Evolutionary conservation across 495 filamentous ascomycete species (phyloP), one percentile per base, ranked within the genome.

Genomic region (Aspergillus carlsbadensis): DNA sequence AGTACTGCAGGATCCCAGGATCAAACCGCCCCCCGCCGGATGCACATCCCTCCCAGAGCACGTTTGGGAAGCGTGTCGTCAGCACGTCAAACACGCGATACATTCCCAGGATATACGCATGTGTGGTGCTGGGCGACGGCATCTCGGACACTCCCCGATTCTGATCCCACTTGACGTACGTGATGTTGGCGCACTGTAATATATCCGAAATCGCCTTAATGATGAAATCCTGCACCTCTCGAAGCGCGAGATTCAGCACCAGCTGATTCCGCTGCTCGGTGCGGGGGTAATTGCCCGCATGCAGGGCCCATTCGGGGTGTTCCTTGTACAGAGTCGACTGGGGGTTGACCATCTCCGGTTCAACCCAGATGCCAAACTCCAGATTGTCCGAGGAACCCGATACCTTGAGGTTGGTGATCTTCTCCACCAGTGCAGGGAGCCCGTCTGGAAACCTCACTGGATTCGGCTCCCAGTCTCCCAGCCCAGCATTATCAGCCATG

Each of bases 111-210:
- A 83, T 81, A 64, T 84, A 81, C 18, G 63, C 67, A 54, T 84
- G 75, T 56, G 74, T 65, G 3, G 66, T 71, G n/a, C 71, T 64
- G 0, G 80, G 79, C 0, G 73, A 77, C 18, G 78, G 59, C 34
- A 70, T 68, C 62, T 84, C 79, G 50, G 81, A 72, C 29, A 81
- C 78, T 1, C 75, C 78, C 7, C 81, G 67, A 59, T 84, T 84
- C 64, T 82, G 79, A 33, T 84, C 81, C 81, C 80, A 84, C 51
- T 84, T 84, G 51, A 84, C 70, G 50, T 83, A 84, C 22, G 58
- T 41, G 43, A 84, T 82, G 22, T 75, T 58, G 0, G 77, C 77
- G 11, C 71, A 75, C 52, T 72, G 62, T 18, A 84, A 70, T 10
- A 84, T 60, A 31, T 66, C 61, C 14, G 78, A 70, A 15, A 84